Evolutionary conservation across 345 rosid species (phyloP), one percentile per base, ranked within the genome.

Genomic region (Pistacia integerrima): DNA sequence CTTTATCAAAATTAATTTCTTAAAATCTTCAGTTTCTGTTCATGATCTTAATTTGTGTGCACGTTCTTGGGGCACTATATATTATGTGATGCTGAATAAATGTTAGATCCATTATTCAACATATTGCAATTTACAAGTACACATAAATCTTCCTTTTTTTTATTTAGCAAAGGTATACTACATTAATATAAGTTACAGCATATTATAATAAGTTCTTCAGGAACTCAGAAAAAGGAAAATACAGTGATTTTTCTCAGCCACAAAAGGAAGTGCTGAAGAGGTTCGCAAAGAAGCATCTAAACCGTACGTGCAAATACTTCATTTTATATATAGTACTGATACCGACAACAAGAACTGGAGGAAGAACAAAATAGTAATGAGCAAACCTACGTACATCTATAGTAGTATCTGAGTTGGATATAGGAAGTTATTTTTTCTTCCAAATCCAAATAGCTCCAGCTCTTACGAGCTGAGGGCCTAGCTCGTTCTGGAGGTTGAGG

Each of bases 391-490:
- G 7, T 60, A 25, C n/a, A 57, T 57, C 13, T 60, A 10, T 11
- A 28, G 11, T 3, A 10, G 14, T 56, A 20, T 59, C 30, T 20
- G 75, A 20, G 20, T 20, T 38, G 36, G 17, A 1, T n/a, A 11
- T 51, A 41, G 70, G 71, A 52, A 65, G 35, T 25, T 33, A 18
- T 36, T 54, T 67, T 18, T 33, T 30, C 49, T 2, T 70, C 87
- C 88, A 94, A 17, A 94, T 67, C 95, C 97, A 94, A 14, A 94
- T 91, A 20, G 98, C 98, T 25, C 95, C 90, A 35, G 98, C 98
- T 56, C 82, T 81, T 69, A 80, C 85, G 63, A 94, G 98, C 79
- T 87, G 54, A 9, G 91, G 79, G 41, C 78, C 91, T 2, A 94
- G 85, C 80, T 90, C 84, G 75, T 93, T 90, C 85, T 75, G 87